Percentiles rank a stretch among this genome's conserved stretches.
Conservation (phyloP, 208 protist genomes). For the Leishmania mexicana region DNA sequence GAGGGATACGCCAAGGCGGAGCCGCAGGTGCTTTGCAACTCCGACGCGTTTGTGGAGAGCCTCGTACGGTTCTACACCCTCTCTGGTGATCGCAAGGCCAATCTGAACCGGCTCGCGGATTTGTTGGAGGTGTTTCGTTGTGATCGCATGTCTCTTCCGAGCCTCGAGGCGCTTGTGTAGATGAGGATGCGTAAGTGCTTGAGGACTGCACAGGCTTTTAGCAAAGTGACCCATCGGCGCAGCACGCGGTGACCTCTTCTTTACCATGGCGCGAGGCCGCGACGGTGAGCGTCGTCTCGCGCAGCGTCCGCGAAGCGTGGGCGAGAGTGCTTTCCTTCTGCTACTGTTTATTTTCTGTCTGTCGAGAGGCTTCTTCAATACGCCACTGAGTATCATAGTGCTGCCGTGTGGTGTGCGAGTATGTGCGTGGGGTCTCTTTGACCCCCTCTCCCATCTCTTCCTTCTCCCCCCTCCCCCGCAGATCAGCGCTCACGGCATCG, state of each 20-base stretch:
- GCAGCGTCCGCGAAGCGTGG: background rate
- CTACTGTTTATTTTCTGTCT: background rate
- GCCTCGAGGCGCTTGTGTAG: constrained; percentile 61
- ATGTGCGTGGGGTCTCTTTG: background rate
- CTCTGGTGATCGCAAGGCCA: constrained; percentile 45
- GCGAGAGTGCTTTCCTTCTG: background rate
- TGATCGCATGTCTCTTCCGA: constrained; percentile 56
- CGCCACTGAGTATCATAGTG: background rate
- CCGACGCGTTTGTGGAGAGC: constrained; percentile 74
- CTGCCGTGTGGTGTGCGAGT: background rate
- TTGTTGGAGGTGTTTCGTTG: constrained; percentile 81
- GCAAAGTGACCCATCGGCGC: too few species aligned
- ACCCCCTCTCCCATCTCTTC: background rate
- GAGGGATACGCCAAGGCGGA: constrained; percentile 64
- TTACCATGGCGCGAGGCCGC: background rate
- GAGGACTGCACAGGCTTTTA: background rate
- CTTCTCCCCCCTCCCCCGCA: background rate
- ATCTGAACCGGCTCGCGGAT: constrained; percentile 55
- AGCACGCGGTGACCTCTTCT: background rate
- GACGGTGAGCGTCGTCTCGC: background rate
- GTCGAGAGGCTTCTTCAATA: background rate
- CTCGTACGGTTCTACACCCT: constrained; percentile 83
- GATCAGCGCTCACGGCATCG: background rate
- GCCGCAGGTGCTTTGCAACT: constrained; percentile 55
- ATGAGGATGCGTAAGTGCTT: background rate